Conservation (phyloP, 176 grass and related monocot genomes). For the Oryza longistaminata region DNA sequence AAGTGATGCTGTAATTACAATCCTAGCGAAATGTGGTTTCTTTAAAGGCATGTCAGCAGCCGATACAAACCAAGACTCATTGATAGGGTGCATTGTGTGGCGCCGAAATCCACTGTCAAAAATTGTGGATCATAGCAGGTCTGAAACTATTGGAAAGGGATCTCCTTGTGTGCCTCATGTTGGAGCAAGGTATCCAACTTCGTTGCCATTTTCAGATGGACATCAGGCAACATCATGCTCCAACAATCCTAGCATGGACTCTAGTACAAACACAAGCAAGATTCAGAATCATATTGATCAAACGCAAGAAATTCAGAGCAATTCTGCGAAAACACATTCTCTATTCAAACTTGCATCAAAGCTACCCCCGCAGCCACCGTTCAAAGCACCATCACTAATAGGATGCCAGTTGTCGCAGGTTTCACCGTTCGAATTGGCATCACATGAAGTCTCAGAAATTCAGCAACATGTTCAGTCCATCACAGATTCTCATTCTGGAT, state of each 20-base stretch:
- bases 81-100: constrained; percentile 52
- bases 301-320: not conserved
- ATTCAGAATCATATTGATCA: not conserved
- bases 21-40: constrained; percentile 51
- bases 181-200: not conserved
- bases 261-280: not conserved
- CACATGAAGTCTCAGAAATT: constrained; percentile 6
- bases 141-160: not conserved
- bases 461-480: not conserved
- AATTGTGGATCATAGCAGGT: not conserved
- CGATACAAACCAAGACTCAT: constrained; percentile 38
- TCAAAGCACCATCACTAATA: not conserved
- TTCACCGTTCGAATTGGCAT: not conserved
- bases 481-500: constrained; percentile 7
- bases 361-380: not conserved
- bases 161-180: not conserved
- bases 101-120: constrained; percentile 21
- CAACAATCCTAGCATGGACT: not conserved
- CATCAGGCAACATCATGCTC: not conserved
- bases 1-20: constrained; percentile 45
- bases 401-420: not conserved
- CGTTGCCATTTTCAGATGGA: not conserved
- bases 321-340: constrained; percentile 1
- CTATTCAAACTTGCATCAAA: not conserved
- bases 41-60: constrained; percentile 45